Percentiles rank a stretch among this genome's conserved stretches.
These are phyloP conservation scores for Pelargonium exstipulatum DNA, from an alignment of 441 rosid genomes.

Conservation along the genomic window DNA sequence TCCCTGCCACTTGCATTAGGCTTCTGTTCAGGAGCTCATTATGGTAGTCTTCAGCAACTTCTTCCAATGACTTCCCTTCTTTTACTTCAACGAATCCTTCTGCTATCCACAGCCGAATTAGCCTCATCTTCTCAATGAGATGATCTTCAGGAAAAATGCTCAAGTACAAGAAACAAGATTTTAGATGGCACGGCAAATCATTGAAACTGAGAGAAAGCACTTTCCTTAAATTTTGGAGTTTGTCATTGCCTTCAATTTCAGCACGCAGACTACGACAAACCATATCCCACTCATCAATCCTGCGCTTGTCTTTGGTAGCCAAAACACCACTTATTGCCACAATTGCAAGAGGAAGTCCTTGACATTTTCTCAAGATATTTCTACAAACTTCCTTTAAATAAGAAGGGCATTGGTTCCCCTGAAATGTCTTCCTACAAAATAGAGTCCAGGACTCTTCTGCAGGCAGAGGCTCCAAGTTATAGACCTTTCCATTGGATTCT, in stretches of 20 bases:
- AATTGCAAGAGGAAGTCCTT: slow-evolving; percentile 38
- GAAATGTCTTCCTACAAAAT: slow-evolving; percentile 33
- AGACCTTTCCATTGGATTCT: slow-evolving; percentile 25
- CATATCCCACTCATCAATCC: slow-evolving; percentile 27
- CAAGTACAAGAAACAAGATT: slow-evolving; percentile 27
- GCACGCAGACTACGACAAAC: slow-evolving; percentile 20
- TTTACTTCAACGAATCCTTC: slow-evolving; percentile 26
- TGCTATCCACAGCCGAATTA: slow-evolving; percentile 27
- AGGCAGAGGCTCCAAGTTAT: slow-evolving; percentile 26
- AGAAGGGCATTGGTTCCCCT: slow-evolving; percentile 28
- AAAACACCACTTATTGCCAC: slow-evolving; percentile 41
- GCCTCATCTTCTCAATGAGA: slow-evolving; percentile 11
- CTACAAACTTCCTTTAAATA: slow-evolving; percentile 27
- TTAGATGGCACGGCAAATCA: slow-evolving; percentile 26
- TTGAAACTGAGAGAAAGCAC: slow-evolving; percentile 29
- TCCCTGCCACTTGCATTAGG: slow-evolving; percentile 28
- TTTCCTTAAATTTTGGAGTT: slow-evolving; percentile 23
- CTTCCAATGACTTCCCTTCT: slow-evolving; percentile 27
- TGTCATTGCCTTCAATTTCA: slow-evolving; percentile 21
- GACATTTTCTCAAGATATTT: slow-evolving; percentile 29
- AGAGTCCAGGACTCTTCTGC: slow-evolving; percentile 29
- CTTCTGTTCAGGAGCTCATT: slow-evolving; percentile 26
- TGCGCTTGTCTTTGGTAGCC: slow-evolving; percentile 26
- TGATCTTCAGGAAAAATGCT: slow-evolving; percentile 28
- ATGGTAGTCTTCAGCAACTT: slow-evolving; percentile 31